Evolutionary conservation across 371 early-diverging fungal genomes (phyloP), one percentile per base, ranked within the genome.

Genomic region (Lichtheimia ornata): DNA sequence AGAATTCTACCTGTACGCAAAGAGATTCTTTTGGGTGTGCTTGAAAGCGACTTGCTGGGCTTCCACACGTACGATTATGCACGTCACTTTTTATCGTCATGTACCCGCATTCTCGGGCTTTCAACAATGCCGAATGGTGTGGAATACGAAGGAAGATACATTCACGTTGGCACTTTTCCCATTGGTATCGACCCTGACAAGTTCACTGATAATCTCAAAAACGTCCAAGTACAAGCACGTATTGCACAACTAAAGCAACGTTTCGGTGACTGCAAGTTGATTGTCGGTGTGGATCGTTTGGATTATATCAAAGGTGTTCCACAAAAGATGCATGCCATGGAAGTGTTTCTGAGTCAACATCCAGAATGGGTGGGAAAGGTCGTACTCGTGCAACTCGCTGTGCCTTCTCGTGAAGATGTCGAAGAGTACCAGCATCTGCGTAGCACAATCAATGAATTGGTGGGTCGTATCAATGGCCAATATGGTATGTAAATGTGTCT

Each of bases 271-370:
- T 88, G 89, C 55, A 93, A 94, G 67, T 80, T 99, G 5, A 88
- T 97, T 64, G 94, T 99, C 6, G 99, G 99, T 25, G 98, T 99
- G 7, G 99, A 99, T 71, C 89, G 99, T 54, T 84, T 99, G 51
- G 99, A 99, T 77, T 99, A 99, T 72, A 99, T 99, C 81, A 99
- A 99, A 80, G 99, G 99, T 53, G 99, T 99, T 22, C 99, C 99
- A 12, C 98, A 99, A 69, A 77, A 98, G 78, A 78, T 99, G 63
- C 91, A 94, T 68, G 99, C 97, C 5, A 89, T 97, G 56, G 97
- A 99, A 70, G 86, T 92, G 30, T 97, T 99, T 65, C 76, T 99
- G 50, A 79, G 85, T 41, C 81, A 89, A 56, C 88, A 98, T 69
- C 97, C 96, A 1, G 97, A 99, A 70, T 96, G 93, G 86, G 84